Evolutionary conservation across 225 moss, liverwort and hornwort species (phyloP).

Genomic region (Bryoerythrophyllum caledonicum): DNA sequence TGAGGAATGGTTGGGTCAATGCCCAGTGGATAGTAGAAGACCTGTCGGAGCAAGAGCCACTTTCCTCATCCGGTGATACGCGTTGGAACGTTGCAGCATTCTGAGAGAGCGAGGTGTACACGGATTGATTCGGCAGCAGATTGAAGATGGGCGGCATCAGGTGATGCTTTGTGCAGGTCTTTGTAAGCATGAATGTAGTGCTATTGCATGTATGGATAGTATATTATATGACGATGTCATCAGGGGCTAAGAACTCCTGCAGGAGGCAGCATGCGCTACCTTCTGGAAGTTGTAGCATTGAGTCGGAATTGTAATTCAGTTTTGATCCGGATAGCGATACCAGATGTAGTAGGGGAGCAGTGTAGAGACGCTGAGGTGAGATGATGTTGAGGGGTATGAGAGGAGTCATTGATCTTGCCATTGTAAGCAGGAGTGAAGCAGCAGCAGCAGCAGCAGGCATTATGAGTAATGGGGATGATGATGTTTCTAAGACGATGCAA

Average conservation of each 20-base stretch:
- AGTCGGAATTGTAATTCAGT: slow-evolving; percentile 29
- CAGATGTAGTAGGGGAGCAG: neutral
- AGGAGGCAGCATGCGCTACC: neutral
- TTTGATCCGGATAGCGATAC: slow-evolving; percentile 21
- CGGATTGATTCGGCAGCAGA: slow-evolving; percentile 1
- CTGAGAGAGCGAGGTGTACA: neutral
- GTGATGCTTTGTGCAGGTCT: slow-evolving; percentile 26
- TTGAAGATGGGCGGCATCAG: slow-evolving; percentile 22
- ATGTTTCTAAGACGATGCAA: slow-evolving; percentile 24
- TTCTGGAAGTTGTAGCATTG: slow-evolving; percentile 2
- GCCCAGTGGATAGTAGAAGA: neutral
- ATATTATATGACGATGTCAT: neutral
- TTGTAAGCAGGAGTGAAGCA: slow-evolving; percentile 16
- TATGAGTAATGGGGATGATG: slow-evolving; percentile 4
- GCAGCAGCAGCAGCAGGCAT: neutral
- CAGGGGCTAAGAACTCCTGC: neutral
- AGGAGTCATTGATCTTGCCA: slow-evolving; percentile 14
- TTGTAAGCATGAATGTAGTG: slow-evolving; percentile 18
- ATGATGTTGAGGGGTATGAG: neutral
- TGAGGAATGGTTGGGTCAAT: neutral
- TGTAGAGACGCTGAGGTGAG: neutral
- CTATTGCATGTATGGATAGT: neutral
- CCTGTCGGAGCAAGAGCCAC: neutral
- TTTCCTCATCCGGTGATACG: too few species aligned
- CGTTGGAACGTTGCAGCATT: slow-evolving; percentile 4